Percentiles rank a stretch among this genome's conserved stretches.
phyloP scores from a whole-genome alignment of 352 stramenopile genomes.

The Phytophthora palmivora region DNA sequence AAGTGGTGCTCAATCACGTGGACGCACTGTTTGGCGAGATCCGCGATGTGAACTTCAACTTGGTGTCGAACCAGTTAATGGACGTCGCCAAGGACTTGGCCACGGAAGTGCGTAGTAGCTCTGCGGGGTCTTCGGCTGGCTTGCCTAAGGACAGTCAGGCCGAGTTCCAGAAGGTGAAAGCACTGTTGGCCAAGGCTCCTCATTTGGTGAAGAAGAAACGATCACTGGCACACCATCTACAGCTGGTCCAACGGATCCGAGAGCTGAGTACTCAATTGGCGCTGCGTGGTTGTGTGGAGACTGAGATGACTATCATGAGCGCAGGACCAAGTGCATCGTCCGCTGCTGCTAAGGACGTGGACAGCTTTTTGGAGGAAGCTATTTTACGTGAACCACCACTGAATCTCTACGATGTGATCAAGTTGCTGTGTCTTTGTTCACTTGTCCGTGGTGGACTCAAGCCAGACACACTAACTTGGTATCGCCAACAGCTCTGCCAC shows the following conservation, averaged over 20 bases:
- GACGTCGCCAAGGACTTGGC: conserved; percentile 65
- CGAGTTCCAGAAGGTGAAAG: conserved; percentile 53
- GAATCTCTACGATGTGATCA: conserved; percentile 76
- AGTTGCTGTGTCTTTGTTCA: conserved; percentile 80
- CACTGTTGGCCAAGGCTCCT: conserved; percentile 67
- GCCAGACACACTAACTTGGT: conserved; percentile 61
- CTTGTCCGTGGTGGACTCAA: conserved; percentile 75
- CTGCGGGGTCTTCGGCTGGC: conserved; percentile 8
- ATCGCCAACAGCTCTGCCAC: conserved; percentile 81
- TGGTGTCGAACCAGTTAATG: conserved; percentile 55
- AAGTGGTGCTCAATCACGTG: conserved; percentile 71
- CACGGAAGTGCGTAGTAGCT: conserved; percentile 48
- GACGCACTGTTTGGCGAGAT: conserved; percentile 79
- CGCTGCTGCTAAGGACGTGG: conserved; percentile 57
- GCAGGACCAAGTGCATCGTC: conserved; percentile 52
- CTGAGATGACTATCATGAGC: conserved; percentile 85
- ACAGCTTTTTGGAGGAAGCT: conserved; percentile 73
- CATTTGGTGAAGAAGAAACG: conserved; percentile 80
- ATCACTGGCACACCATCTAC: conserved; percentile 68
- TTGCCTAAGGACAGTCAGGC: conserved; percentile 34
- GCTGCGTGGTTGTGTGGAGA: conserved; percentile 74
- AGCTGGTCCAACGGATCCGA: conserved; percentile 70
- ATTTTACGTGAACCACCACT: conserved; percentile 73
- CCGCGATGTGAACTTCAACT: conserved; percentile 84
- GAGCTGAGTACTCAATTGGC: conserved; percentile 62